Evolutionary conservation across 2,329 filamentous ascomycete genomes (phyloP).

Genomic region (Madurella mycetomatis): DNA sequence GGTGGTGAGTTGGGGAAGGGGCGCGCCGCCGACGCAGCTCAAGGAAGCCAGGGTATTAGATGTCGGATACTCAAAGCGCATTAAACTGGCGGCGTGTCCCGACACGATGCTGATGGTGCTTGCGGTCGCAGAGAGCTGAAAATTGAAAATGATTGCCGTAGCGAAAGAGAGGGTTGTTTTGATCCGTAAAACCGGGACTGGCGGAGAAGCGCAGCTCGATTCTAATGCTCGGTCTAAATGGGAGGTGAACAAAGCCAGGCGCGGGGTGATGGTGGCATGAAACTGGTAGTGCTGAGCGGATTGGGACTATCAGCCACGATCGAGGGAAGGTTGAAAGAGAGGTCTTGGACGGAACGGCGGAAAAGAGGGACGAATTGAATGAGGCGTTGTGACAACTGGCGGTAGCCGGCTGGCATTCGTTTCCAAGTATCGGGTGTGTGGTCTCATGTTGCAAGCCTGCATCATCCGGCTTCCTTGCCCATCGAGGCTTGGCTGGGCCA

Average conservation of each 20-base stretch:
- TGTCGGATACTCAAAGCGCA: neutral
- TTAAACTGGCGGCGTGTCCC: neutral
- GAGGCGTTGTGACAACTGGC: neutral
- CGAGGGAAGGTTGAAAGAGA: neutral
- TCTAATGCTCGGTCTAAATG: conserved; percentile 4
- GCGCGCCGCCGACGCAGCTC: neutral
- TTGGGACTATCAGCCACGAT: neutral
- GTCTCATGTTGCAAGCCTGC: conserved; percentile 10
- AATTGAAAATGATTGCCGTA: neutral
- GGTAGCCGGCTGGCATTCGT: neutral
- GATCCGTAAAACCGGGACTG: conserved; percentile 3
- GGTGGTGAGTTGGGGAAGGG: conserved; percentile 4
- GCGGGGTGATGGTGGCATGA: conserved; percentile 18
- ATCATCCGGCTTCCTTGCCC: conserved; percentile 10
- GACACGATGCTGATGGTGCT: neutral
- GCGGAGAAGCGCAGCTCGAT: conserved; percentile 9
- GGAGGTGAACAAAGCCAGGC: conserved; percentile 13
- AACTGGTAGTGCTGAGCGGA: conserved; percentile 15
- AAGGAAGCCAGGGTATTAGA: neutral
- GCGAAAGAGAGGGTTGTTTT: conserved; percentile 1
- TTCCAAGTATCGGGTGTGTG: conserved; percentile 2
- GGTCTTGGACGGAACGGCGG: neutral
- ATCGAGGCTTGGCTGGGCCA: conserved; percentile 12
- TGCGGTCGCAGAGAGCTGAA: neutral
- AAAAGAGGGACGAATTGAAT: conserved; percentile 5